Evolutionary conservation across 148 eudicot species (phyloP).

Genomic region (Pharnaceum exiguum): DNA sequence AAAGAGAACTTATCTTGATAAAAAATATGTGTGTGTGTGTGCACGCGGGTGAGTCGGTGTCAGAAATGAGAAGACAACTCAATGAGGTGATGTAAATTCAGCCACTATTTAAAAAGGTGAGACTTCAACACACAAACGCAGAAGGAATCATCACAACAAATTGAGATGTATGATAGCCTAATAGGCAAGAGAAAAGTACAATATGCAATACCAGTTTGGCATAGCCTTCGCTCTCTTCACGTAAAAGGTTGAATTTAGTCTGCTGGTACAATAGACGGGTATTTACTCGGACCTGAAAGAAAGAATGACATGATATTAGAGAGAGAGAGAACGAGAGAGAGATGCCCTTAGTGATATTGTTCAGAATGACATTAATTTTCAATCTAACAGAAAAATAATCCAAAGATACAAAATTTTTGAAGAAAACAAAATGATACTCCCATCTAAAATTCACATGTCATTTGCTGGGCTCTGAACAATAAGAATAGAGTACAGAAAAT

Average conservation of each 20-base stretch:
- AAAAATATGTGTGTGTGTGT: no score
- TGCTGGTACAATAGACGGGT: conserved; percentile 97
- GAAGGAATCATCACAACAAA: neutral
- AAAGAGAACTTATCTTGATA: no score
- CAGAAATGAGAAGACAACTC: no score
- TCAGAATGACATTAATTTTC: neutral
- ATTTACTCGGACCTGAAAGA: conserved; percentile 91
- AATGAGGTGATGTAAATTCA: no score
- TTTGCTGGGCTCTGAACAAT: no score
- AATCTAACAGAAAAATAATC: no score
- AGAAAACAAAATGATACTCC: no score
- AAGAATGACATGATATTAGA: conserved; percentile 13
- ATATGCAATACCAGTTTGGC: conserved; percentile 81
- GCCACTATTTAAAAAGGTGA: no score
- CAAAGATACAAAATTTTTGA: no score
- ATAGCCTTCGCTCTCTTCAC: conserved; percentile 99
- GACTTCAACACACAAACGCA: conserved; percentile 3
- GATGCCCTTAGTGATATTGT: neutral
- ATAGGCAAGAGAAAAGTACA: neutral
- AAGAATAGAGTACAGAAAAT: no score
- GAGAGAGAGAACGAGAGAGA: neutral
- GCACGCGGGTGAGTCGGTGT: no score
- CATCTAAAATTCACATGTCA: no score
- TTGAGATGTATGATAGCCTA: neutral
- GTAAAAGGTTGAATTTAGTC: conserved; percentile 92